A percentile compares a stretch with the other conserved stretches of the same genome.
phyloP scores from a whole-genome alignment of 2,329 filamentous ascomycete species.

The Colletotrichum sp. region DNA sequence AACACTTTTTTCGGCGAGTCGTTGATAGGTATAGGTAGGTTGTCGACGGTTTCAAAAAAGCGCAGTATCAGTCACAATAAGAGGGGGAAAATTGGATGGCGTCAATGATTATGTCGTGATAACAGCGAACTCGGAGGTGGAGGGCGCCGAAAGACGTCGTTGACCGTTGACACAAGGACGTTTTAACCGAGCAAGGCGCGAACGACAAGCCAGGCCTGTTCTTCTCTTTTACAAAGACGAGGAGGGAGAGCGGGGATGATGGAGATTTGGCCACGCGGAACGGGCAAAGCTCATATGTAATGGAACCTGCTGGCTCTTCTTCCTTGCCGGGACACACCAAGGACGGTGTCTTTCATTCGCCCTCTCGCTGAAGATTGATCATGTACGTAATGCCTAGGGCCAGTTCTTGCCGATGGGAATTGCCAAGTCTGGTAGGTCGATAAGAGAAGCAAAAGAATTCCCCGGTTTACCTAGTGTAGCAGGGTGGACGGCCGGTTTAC shows the following conservation, averaged over 20 bases:
- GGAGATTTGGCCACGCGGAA: not conserved
- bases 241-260: not conserved
- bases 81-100: not conserved
- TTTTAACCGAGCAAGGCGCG: not conserved
- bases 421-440: slow-evolving; percentile 13
- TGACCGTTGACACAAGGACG: not conserved
- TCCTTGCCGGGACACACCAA: not conserved
- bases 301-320: not conserved
- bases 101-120: not conserved
- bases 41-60: not conserved
- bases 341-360: not conserved
- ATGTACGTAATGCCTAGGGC: slow-evolving; percentile 13
- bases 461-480: not conserved
- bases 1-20: not conserved
- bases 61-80: not conserved
- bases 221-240: not conserved
- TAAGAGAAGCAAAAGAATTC: not conserved
- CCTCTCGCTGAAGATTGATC: not conserved
- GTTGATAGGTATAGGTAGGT: accelerated
- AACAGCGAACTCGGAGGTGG: not conserved
- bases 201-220: not conserved
- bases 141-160: not conserved
- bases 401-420: not conserved
- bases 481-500: not conserved
- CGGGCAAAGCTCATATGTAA: not conserved